A percentile compares a stretch with the other conserved stretches of the same genome.
Evolutionary conservation across 805 yeast genomes (phyloP).

Genomic region (Metschnikowia drakensbergensis): DNA sequence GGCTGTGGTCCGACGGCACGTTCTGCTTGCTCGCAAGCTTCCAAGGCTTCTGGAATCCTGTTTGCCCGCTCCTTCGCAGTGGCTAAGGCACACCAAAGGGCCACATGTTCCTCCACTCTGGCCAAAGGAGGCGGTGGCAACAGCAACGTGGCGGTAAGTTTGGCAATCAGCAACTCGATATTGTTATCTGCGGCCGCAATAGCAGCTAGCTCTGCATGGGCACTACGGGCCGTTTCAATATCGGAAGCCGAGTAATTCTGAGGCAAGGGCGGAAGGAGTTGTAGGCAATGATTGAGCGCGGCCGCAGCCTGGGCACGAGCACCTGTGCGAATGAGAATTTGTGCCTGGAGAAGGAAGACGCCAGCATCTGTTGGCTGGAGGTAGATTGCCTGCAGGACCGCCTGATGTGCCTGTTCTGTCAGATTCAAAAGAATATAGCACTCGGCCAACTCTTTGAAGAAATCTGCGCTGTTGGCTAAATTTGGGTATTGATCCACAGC

Average conservation of each 20-base stretch:
- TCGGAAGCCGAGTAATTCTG: conserved; percentile 29
- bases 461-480: conserved; percentile 33
- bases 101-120: conserved; percentile 44
- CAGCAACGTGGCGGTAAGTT: conserved; percentile 47
- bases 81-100: conserved; percentile 52
- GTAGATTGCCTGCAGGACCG: conserved; percentile 42
- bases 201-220: conserved; percentile 55
- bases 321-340: conserved; percentile 42
- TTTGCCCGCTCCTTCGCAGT: conserved; percentile 50
- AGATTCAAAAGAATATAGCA: conserved; percentile 46
- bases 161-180: conserved; percentile 46
- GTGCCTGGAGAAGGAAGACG: conserved; percentile 48
- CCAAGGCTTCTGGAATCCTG: conserved; percentile 47
- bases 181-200: conserved; percentile 51
- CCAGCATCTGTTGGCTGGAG: conserved; percentile 40
- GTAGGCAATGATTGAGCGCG: conserved; percentile 43
- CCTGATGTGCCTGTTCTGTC: conserved; percentile 50
- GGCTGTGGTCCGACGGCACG: conserved; percentile 43
- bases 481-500: conserved; percentile 36
- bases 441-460: conserved; percentile 51
- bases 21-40: conserved; percentile 48
- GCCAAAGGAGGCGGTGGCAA: conserved; percentile 48
- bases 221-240: conserved; percentile 46
- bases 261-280: conserved; percentile 33
- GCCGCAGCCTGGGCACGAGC: conserved; percentile 45